Evolutionary conservation across 1,139 yeast genomes (phyloP), one percentile per base, ranked within the genome.

Genomic region (Candida pseudocylindracea): DNA sequence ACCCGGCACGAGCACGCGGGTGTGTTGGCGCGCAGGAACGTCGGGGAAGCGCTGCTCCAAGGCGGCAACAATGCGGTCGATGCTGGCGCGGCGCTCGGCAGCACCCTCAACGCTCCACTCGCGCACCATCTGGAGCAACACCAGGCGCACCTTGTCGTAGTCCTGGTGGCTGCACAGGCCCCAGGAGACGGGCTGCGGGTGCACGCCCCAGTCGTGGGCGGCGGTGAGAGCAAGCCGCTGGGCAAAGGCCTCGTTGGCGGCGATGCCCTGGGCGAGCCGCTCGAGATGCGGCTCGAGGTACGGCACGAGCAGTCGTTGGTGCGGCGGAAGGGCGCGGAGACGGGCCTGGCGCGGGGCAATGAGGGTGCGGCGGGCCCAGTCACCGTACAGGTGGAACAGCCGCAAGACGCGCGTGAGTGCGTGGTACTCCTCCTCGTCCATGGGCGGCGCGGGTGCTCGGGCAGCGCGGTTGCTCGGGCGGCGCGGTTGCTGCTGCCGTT

Each of bases 41-140:
- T 4, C 4, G 8, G 11, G 12, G 12, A 10, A 11, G 12, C 29
- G 12, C 8, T 4, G 12, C 31, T 60, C 57, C 2, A 65, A 42
- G 29, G 59, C 68, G 0, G 43, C 37, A 4, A 70, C 38, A 3
- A 80, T 57, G 10, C 55, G 51, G 0, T 59, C 60, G 43, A 61
- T 67, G 8, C 68, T 52, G 5, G 42, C 39, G 0, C 46, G 44
- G 31, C 93, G 48, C 42, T 80, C 93, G 0, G 33, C 35, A 1
- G 31, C 39, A 0, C 88, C 83, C 26, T 71, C 74, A 1, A 46
- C 46, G 28, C 80, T 64, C 93, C 93, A 81, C 47, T 81, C 94
- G 34, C 93, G 50, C 3, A 63, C 57, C 9, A 74, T 45, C 43
- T 80, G 93, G 29, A 70, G 54, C 37, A 81, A 46, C 1, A 75